Conservation (phyloP, 441 rosid genomes). For the Jatropha podagrica region DNA sequence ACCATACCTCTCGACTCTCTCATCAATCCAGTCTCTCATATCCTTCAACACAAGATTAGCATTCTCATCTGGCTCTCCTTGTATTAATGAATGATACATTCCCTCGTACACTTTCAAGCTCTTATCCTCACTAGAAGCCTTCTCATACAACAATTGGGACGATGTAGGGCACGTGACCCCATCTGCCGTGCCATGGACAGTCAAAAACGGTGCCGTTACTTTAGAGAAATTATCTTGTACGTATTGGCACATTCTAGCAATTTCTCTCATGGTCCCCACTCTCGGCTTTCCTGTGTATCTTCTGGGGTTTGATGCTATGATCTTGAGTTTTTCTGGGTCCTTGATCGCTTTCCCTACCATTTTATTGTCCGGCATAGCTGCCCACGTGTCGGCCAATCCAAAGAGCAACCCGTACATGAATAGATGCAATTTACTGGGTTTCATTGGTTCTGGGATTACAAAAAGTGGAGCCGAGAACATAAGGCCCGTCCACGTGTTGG, state of each 20-base stretch:
- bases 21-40: constrained; percentile 95
- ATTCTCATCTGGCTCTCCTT: constrained; percentile 85
- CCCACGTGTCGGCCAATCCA: constrained; percentile 93
- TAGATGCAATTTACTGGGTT: constrained; percentile 64
- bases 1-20: constrained; percentile 63
- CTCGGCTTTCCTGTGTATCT: constrained; percentile 79
- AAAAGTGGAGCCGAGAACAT: constrained; percentile 94
- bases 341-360: constrained; percentile 78
- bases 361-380: constrained; percentile 78
- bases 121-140: constrained; percentile 67
- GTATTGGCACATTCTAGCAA: constrained; percentile 62
- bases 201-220: constrained; percentile 63
- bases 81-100: constrained; percentile 84
- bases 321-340: constrained; percentile 73
- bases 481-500: constrained; percentile 79
- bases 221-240: constrained; percentile 63
- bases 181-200: constrained; percentile 76
- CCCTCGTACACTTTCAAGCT: constrained; percentile 79
- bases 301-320: constrained; percentile 77
- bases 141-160: constrained; percentile 68
- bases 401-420: constrained; percentile 78
- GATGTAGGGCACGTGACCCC: constrained; percentile 75
- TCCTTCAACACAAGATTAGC: constrained; percentile 67
- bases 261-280: constrained; percentile 92
- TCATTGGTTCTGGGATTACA: constrained; percentile 82